Evolutionary conservation across 108 stramenopile species (phyloP), one percentile per base, ranked within the genome.

Genomic region (Nannochloropsis salina): DNA sequence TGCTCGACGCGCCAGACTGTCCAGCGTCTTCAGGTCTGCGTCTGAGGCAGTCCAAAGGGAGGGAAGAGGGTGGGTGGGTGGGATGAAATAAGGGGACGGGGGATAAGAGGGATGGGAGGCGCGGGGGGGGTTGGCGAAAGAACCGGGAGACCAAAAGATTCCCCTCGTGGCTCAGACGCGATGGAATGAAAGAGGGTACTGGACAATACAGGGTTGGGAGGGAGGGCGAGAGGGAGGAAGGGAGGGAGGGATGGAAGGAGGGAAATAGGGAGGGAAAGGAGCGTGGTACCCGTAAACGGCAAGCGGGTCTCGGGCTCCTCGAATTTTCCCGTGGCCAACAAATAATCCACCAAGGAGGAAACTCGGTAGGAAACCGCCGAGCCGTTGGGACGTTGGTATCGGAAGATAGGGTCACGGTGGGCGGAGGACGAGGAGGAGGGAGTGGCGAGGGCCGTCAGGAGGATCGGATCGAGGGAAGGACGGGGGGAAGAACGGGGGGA

Each of bases 361-460:
- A 86, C 83, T 83, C 31, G 2, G 83, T 83, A 86, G 18, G 41
- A 82, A 43, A 84, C 86, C 10, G 20, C 22, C 12, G 85, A 82
- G 20, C 90, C 90, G 80, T 91, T 91, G 3, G 90, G 90, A 31
- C 90, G 85, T 41, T 42, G 79, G 81, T 90, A 91, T 43, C 82
- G 81, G 87, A 87, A 88, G 85, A 74, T 74, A 8, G 8, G 61
- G n/a, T n/a, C 61, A 74, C 20, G 20, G 4, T 15, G 20, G 20
- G 61, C 61, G 20, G 61, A 74, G 6, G 61, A 74, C 15, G 61
- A 74, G 61, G 61, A 74, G 61, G 61, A 74, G 61, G 61, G n/a
- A n/a, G 61, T 4, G 61, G 15, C n/a, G 4, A 74, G n/a, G 15
- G 15, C 61, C 6, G 61, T 74, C 61, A 74, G 61, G 61, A 74